Percentiles rank a stretch among this genome's conserved stretches.
Evolutionary conservation across 1,284 basidiomycete species (phyloP).

Genomic region (Meripilus lineatus): DNA sequence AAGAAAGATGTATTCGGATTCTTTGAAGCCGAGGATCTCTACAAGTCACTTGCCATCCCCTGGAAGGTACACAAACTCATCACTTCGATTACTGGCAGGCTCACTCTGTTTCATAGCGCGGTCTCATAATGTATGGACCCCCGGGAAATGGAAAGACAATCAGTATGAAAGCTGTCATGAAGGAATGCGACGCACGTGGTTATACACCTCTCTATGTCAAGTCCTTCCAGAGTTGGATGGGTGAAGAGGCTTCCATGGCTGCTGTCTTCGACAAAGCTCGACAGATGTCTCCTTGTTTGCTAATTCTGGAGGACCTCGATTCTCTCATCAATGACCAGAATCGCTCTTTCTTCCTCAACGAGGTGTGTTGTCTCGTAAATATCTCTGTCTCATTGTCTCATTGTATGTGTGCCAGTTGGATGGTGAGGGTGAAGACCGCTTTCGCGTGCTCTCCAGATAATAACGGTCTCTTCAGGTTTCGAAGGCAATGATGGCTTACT

Average conservation of each 20-base stretch:
- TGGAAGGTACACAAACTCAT: slow-evolving; percentile 71
- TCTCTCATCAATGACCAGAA: slow-evolving; percentile 72
- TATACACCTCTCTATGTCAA: slow-evolving; percentile 75
- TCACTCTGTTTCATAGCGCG: slow-evolving; percentile 42
- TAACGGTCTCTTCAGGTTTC: slow-evolving; percentile 25
- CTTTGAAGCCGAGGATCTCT: slow-evolving; percentile 65
- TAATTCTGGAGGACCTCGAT: slow-evolving; percentile 80
- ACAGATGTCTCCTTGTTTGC: slow-evolving; percentile 63
- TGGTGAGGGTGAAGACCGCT: background rate
- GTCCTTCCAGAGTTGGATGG: slow-evolving; percentile 56
- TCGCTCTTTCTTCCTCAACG: slow-evolving; percentile 82
- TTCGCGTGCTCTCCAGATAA: background rate
- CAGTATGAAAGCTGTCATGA: slow-evolving; percentile 73
- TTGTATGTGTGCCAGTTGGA: background rate
- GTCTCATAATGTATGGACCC: slow-evolving; percentile 68
- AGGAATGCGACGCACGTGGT: slow-evolving; percentile 52
- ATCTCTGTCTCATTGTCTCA: background rate
- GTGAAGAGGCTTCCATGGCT: slow-evolving; percentile 66
- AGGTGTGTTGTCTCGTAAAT: slow-evolving; percentile 39
- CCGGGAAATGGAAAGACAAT: slow-evolving; percentile 87
- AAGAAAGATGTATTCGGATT: slow-evolving; percentile 75
- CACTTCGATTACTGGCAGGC: background rate
- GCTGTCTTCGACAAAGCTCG: slow-evolving; percentile 64
- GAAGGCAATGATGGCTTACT: slow-evolving; percentile 74
- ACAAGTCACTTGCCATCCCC: slow-evolving; percentile 69